Evolutionary conservation across 2,329 filamentous ascomycete species (phyloP).

Genomic region (Beauveria rudraprayagi): DNA sequence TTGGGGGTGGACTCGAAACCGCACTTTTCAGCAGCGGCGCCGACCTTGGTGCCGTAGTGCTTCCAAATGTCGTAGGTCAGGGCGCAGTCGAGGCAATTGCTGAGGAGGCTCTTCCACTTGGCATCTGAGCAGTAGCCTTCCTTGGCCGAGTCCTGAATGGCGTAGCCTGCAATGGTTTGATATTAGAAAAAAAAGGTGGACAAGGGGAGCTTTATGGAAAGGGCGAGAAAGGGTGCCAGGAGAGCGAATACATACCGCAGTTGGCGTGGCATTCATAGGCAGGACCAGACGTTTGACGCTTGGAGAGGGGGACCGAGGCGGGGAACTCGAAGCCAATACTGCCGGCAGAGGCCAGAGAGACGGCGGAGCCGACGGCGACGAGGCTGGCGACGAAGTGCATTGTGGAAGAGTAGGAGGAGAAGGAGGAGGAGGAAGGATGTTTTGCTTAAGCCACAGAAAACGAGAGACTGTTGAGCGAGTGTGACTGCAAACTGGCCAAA

Average conservation of each 20-base stretch:
- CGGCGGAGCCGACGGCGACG: conserved; percentile 22
- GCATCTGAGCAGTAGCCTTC: conserved; percentile 25
- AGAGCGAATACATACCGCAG: conserved; percentile 36
- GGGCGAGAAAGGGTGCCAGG: neutral
- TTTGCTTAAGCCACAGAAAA: neutral
- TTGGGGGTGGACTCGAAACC: conserved; percentile 21
- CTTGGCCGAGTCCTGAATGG: conserved; percentile 20
- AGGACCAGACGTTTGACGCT: conserved; percentile 32
- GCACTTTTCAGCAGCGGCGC: conserved; percentile 29
- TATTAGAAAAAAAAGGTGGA: conserved; percentile 6
- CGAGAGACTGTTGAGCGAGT: conserved; percentile 2
- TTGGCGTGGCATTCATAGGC: conserved; percentile 41
- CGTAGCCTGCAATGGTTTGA: conserved; percentile 18
- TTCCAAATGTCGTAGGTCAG: conserved; percentile 35
- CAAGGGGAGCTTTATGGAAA: too few species aligned
- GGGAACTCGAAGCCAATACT: conserved; percentile 20
- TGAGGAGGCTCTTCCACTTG: conserved; percentile 33
- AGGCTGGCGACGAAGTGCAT: conserved; percentile 23
- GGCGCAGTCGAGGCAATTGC: conserved; percentile 38
- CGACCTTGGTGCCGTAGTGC: conserved; percentile 32
- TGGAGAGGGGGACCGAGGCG: conserved; percentile 26
- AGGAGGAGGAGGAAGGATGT: neutral
- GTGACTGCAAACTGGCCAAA: neutral
- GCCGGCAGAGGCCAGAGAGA: conserved; percentile 18
- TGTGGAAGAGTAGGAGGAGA: conserved; percentile 7